phyloP scores from a whole-genome alignment of 768 basidiomycete genomes.

The Lentinula lateritia region DNA sequence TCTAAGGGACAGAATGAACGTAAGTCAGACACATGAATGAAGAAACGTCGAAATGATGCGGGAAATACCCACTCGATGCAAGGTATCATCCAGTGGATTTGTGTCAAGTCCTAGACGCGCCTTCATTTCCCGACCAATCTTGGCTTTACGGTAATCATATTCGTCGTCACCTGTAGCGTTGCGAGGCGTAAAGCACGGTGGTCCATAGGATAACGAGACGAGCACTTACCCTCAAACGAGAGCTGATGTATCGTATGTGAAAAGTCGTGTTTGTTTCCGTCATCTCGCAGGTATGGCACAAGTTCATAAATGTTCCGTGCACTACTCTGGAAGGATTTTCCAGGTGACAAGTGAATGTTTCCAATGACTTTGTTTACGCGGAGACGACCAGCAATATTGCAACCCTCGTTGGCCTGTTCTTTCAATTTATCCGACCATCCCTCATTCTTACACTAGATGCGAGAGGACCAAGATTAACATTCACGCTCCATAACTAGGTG shows the following conservation, averaged over 20 bases:
- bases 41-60: neutral
- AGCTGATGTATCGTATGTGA: conserved; percentile 82
- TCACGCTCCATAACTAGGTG: neutral
- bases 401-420: conserved; percentile 91
- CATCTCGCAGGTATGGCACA: conserved; percentile 90
- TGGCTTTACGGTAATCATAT: conserved; percentile 64
- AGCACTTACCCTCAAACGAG: conserved; percentile 54
- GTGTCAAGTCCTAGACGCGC: conserved; percentile 63
- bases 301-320: conserved; percentile 78
- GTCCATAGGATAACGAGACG: neutral
- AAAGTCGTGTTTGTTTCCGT: conserved; percentile 88
- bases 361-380: conserved; percentile 97
- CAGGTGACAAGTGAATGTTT: conserved; percentile 92
- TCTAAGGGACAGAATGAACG: conserved; percentile 32
- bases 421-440: conserved; percentile 93
- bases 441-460: conserved; percentile 76
- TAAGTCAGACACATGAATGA: neutral
- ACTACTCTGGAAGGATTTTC: conserved; percentile 89
- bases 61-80: conserved; percentile 42
- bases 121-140: conserved; percentile 57
- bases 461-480: neutral
- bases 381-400: conserved; percentile 86
- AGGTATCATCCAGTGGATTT: conserved; percentile 72
- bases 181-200: neutral
- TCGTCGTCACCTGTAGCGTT: conserved; percentile 62